Evolutionary conservation across 495 filamentous ascomycete species (phyloP), one percentile per base, ranked within the genome.

Genomic region (Entonaema liquescens): DNA sequence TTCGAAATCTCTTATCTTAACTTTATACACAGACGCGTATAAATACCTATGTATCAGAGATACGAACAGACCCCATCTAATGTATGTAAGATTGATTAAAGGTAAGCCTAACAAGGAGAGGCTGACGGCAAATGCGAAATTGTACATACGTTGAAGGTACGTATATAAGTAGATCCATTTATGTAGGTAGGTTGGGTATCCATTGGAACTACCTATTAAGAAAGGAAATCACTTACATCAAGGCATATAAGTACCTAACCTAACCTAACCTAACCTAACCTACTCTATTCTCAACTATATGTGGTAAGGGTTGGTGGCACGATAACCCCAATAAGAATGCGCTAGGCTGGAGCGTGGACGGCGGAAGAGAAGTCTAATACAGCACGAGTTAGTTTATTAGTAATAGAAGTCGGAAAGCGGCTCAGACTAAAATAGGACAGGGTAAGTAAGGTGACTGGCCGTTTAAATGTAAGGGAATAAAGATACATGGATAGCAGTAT

Each of bases 361-460:
- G 47, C 38, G 49, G n/a, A 29, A 57, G 23, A 66, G 50, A 49
- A 47, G 52, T 62, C 62, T 68, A 69, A 60, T 54, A 69, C 52
- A 62, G 61, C 57, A 66, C 26, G 26, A 66, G 65, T 58, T 68
- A 59, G 52, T 13, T 66, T 57, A 55, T 69, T 73, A 73, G 58
- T 73, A 73, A 68, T 73, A 12, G 49, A 19, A 44, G 54, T 66
- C 65, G 52, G 56, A 65, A 59, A 67, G 68, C 52, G 68, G 68
- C 57, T 66, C 62, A 38, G 61, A 49, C 60, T 64, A 55, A 53
- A 60, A 60, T 64, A 59, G 54, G 53, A 59, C 36, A 55, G 44
- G 59, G 3, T n/a, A 44, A 42, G 33, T 25, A 59, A 59, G 54
- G 55, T 65, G 62, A 70, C 56, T 55, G 47, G 49, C 28, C 33